A percentile compares a stretch with the other conserved stretches of the same genome.
These are phyloP conservation scores for Pythium folliculosum DNA, from an alignment of 352 stramenopile genomes.

Conservation along the genomic window DNA sequence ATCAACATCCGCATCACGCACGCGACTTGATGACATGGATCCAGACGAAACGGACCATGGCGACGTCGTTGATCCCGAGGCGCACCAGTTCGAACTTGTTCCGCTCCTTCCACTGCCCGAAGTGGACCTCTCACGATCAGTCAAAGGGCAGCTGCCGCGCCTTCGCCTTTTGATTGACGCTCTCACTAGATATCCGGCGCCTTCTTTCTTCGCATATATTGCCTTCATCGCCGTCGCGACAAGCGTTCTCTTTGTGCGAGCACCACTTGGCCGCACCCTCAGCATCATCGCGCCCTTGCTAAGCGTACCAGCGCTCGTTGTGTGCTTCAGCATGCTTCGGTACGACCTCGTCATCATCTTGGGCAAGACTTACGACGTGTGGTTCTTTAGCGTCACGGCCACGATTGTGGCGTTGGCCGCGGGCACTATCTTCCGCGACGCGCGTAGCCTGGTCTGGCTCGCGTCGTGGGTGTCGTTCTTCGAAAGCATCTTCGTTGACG, in stretches of 20 bases:
- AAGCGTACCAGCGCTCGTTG: not conserved
- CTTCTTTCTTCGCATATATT: not conserved
- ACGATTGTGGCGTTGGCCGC: not conserved
- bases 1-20: too few relatives aligned
- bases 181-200: not conserved
- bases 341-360: slow-evolving; percentile 5
- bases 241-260: not conserved
- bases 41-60: not conserved
- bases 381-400: slow-evolving; percentile 10
- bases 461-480: slow-evolving; percentile 5
- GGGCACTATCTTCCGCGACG: not conserved
- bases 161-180: not conserved
- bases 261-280: not conserved
- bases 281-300: not conserved
- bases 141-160: not conserved
- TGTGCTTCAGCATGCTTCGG: slow-evolving; percentile 6
- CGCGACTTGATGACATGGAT: not conserved
- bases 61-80: not conserved
- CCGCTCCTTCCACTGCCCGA: not conserved
- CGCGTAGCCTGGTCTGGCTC: not conserved
- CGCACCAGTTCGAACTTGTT: not conserved
- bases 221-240: not conserved
- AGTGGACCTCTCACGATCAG: not conserved
- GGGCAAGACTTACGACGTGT: slow-evolving; percentile 7
- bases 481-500: slow-evolving; percentile 5